phyloP scores from a whole-genome alignment of 176 grass and related monocot genomes.

The Zea luxurians region DNA sequence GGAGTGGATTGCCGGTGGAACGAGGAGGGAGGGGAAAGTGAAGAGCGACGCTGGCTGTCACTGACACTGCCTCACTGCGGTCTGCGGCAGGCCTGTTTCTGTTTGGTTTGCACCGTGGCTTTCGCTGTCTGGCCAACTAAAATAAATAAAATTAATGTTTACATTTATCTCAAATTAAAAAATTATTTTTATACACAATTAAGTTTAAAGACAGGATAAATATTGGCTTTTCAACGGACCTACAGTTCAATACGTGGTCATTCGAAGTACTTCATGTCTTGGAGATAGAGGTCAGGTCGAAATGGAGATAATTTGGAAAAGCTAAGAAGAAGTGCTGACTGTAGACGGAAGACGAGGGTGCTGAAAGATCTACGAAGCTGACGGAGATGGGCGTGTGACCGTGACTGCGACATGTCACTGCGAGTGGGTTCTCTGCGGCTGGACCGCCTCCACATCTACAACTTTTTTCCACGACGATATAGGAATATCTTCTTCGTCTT shows the following conservation, averaged over 20 bases:
- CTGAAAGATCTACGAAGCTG: background rate
- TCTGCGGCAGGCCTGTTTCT: no score
- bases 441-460: background rate
- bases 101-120: no score
- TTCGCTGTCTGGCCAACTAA: no score
- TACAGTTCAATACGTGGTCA: no score
- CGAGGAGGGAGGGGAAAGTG: conserved; percentile 6
- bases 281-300: no score
- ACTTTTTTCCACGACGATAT: background rate
- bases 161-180: no score
- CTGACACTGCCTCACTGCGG: background rate
- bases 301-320: no score
- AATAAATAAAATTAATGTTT: no score
- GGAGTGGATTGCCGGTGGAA: background rate
- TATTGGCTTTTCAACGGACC: no score
- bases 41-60: background rate
- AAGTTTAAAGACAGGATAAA: no score
- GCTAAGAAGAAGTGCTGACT: background rate
- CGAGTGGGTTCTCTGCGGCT: background rate
- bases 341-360: background rate
- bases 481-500: background rate
- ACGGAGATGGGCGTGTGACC: background rate
- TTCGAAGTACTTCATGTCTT: no score
- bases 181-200: no score
- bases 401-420: background rate